Base-by-base conservation (phyloP, 2,329 filamentous ascomycete species). In the Parasarocladium wereldwijsianum region DNA sequence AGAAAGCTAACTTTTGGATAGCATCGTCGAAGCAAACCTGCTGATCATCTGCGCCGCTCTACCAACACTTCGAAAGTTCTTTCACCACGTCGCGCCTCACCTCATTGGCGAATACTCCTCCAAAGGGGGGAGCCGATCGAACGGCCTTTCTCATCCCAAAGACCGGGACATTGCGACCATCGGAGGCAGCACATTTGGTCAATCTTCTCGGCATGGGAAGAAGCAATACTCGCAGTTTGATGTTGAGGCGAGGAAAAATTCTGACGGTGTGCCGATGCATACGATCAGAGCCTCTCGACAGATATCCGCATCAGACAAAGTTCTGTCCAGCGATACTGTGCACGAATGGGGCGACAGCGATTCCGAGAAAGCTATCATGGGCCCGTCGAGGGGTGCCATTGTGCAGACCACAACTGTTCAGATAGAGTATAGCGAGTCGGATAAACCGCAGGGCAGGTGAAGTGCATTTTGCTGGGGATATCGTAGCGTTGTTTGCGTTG, bases 21-120 rank as follows among this genome's bases (percentile, higher is more conserved):
- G 32, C 13, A 43, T 54, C 26, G 36, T 55, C 31, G 53, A 57
- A 30, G 43, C 44, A 6, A 55, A 56, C 24, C 42, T 57, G 2
- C 44, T 54, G 30, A 43, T 57, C 24, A 48, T 57, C 21, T 55
- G 51, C 38, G 49, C 45, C 33, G 53, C 47, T 29, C 40, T 56
- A 8, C 50, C 52, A 0, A 55, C 51, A 6, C 31, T 55, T 6
- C 46, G 49, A 22, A 44, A 46, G 5, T 56, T 55, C 42, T 36
- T 54, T 29, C 40, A 37, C 8, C 43, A 49, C 31, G 38, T 53
- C 6, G 42, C 48, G 2, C 49, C 49, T 2, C 37, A 28, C 4
- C 12, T 48, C 13, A 32, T 49, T n/a, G 39, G 40, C 26, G 36
- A 35, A 10, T 20, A 15, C 16, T 26, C 15, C 16, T 11, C 20